Conservation (phyloP, 371 early-diverging fungal genomes). For the Rhizopus microsporus region DNA sequence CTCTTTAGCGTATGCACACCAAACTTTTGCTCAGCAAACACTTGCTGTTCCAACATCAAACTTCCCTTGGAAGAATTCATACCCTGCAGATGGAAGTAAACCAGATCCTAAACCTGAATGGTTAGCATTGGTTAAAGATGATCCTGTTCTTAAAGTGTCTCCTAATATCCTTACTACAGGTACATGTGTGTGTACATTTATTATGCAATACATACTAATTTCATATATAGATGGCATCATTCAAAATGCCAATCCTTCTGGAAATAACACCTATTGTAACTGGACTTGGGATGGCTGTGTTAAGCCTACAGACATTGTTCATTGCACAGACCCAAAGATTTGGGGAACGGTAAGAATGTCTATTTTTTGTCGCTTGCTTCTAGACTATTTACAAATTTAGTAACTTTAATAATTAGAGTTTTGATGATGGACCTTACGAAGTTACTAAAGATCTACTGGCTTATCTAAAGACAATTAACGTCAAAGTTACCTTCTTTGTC, state of each 20-base stretch:
- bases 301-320: slow-evolving; percentile 50
- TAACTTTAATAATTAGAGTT: slow-evolving; percentile 23
- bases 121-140: slow-evolving; percentile 37
- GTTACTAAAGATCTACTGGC: slow-evolving; percentile 35
- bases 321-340: slow-evolving; percentile 40
- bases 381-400: not conserved
- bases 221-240: slow-evolving; percentile 22
- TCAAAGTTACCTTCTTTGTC: slow-evolving; percentile 56
- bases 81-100: slow-evolving; percentile 32
- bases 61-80: slow-evolving; percentile 29
- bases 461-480: slow-evolving; percentile 30
- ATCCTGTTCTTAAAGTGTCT: slow-evolving; percentile 20
- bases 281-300: slow-evolving; percentile 59
- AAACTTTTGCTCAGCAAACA: slow-evolving; percentile 9
- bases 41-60: slow-evolving; percentile 20
- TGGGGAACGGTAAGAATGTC: slow-evolving; percentile 40
- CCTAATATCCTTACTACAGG: slow-evolving; percentile 25
- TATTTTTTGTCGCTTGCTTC: not conserved
- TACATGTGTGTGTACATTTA: slow-evolving; percentile 1
- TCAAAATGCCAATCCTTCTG: slow-evolving; percentile 28
- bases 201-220: not conserved
- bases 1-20: slow-evolving; percentile 16
- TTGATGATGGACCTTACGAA: slow-evolving; percentile 44
- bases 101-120: slow-evolving; percentile 52
- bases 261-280: slow-evolving; percentile 46